Conservation (phyloP, 345 rosid species). For the Trapa bicornis region DNA sequence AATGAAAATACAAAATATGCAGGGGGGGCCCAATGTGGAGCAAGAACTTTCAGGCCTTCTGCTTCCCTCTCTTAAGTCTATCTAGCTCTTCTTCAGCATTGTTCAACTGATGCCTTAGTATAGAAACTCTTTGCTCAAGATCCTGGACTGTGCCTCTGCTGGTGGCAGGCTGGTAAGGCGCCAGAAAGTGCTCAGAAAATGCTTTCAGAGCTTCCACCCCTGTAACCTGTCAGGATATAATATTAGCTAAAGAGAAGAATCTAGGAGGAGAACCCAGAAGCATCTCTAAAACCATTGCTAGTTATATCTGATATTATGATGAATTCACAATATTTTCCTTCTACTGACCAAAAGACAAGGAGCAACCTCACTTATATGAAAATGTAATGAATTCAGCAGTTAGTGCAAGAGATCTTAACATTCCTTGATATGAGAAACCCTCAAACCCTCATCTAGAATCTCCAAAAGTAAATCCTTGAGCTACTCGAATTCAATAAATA, state of each 20-base stretch:
- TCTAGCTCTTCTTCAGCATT: slow-evolving; percentile 70
- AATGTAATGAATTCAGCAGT: not conserved
- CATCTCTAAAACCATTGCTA: too few relatives aligned
- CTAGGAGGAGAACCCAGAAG: not conserved
- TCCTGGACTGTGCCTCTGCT: slow-evolving; percentile 36
- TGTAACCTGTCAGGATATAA: slow-evolving; percentile 48
- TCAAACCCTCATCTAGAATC: not conserved
- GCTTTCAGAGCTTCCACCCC: slow-evolving; percentile 78
- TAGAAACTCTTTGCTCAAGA: slow-evolving; percentile 40
- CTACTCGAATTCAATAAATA: not conserved
- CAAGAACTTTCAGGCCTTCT: slow-evolving; percentile 26
- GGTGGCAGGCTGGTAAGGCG: slow-evolving; percentile 45
- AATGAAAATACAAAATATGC: too few relatives aligned
- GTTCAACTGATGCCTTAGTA: slow-evolving; percentile 37
- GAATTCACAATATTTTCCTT: too few relatives aligned
- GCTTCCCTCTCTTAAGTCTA: slow-evolving; percentile 48
- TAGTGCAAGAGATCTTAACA: not conserved
- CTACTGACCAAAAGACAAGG: not conserved
- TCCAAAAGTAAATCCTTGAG: not conserved
- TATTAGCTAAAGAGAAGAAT: not conserved
- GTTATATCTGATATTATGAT: too few relatives aligned
- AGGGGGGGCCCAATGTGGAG: too few relatives aligned
- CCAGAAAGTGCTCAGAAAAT: slow-evolving; percentile 52
- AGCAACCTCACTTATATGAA: not conserved
- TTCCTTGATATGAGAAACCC: not conserved